These are phyloP conservation scores for Candida gorgasii DNA, from an alignment of 805 yeast species.

Conservation along the genomic window DNA sequence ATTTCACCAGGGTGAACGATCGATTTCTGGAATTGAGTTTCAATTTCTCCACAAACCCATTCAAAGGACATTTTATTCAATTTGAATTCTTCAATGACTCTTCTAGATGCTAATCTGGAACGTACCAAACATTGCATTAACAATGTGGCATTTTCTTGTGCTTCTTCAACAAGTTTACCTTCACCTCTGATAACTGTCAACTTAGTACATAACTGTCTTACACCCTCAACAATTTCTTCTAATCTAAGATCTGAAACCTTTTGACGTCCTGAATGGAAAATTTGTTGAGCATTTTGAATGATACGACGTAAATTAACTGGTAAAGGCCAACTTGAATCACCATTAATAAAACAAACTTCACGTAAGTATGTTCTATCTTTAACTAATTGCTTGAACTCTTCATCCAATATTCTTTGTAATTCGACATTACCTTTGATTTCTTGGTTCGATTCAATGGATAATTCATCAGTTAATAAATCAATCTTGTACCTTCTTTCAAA, in stretches of 20 bases:
- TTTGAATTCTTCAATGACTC: slow-evolving; percentile 89
- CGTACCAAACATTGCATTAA: slow-evolving; percentile 90
- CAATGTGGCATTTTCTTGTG: slow-evolving; percentile 88
- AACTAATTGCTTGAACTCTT: slow-evolving; percentile 75
- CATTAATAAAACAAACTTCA: slow-evolving; percentile 78
- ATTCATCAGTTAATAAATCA: slow-evolving; percentile 72
- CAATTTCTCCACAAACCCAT: slow-evolving; percentile 95
- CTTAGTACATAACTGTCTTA: slow-evolving; percentile 64
- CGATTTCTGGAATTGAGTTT: slow-evolving; percentile 88
- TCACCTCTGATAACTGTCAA: slow-evolving; percentile 82
- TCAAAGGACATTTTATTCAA: slow-evolving; percentile 84
- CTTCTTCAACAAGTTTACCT: slow-evolving; percentile 70
- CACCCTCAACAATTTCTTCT: slow-evolving; percentile 74
- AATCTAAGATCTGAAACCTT: slow-evolving; percentile 89
- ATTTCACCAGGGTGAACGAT: slow-evolving; percentile 96
- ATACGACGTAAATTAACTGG: slow-evolving; percentile 97
- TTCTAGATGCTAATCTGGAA: slow-evolving; percentile 86
- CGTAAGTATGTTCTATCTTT: slow-evolving; percentile 81
- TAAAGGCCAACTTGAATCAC: slow-evolving; percentile 96
- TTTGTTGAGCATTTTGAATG: slow-evolving; percentile 94
- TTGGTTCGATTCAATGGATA: slow-evolving; percentile 79
- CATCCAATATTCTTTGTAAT: slow-evolving; percentile 77
- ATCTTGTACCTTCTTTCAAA: slow-evolving; percentile 85
- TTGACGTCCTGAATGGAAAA: slow-evolving; percentile 88
- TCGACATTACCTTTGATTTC: slow-evolving; percentile 89